These are phyloP conservation scores for Heliocybe sulcata DNA, from an alignment of 1,284 basidiomycete genomes.

Conservation along the genomic window DNA sequence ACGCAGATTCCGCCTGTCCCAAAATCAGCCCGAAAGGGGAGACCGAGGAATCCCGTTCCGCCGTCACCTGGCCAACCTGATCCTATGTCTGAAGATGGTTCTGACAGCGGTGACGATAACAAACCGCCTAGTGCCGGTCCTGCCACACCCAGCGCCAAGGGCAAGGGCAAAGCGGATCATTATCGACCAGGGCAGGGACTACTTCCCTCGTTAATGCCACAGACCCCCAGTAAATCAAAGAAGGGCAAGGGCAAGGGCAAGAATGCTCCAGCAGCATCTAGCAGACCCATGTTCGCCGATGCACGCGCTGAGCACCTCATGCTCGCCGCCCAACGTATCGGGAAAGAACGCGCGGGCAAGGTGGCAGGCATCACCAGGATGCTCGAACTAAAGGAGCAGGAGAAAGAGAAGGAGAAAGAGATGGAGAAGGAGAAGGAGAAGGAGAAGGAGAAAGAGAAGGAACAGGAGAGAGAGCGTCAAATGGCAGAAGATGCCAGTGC, in stretches of 20 bases:
- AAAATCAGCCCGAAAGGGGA: slow-evolving; percentile 9
- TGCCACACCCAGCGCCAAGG: neutral
- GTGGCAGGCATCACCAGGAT: slow-evolving; percentile 30
- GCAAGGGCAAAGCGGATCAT: slow-evolving; percentile 1
- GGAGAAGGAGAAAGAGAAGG: slow-evolving; percentile 13
- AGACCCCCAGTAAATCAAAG: slow-evolving; percentile 7
- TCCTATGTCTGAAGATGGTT: neutral
- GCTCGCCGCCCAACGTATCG: slow-evolving; percentile 49
- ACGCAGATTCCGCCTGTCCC: slow-evolving; percentile 8
- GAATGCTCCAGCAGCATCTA: slow-evolving; percentile 11
- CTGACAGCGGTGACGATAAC: neutral
- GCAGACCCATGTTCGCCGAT: slow-evolving; percentile 34
- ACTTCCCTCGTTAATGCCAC: neutral
- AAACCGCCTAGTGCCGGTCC: neutral
- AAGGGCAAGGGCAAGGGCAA: slow-evolving; percentile 6
- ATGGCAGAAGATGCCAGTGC: slow-evolving; percentile 10
- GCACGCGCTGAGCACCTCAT: slow-evolving; percentile 55
- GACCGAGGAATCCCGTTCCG: slow-evolving; percentile 8
- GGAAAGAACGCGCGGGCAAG: slow-evolving; percentile 40
- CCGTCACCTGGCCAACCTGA: neutral
- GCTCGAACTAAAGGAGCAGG: slow-evolving; percentile 6
- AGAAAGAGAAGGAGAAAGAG: slow-evolving; percentile 10
- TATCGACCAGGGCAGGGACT: neutral
- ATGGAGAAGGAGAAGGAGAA: slow-evolving; percentile 14
- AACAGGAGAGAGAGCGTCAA: slow-evolving; percentile 21